A percentile compares a stretch with the other conserved stretches of the same genome.
These are phyloP conservation scores for Ascochyta fabae DNA, from an alignment of 2,329 filamentous ascomycete species.

Conservation along the genomic window DNA sequence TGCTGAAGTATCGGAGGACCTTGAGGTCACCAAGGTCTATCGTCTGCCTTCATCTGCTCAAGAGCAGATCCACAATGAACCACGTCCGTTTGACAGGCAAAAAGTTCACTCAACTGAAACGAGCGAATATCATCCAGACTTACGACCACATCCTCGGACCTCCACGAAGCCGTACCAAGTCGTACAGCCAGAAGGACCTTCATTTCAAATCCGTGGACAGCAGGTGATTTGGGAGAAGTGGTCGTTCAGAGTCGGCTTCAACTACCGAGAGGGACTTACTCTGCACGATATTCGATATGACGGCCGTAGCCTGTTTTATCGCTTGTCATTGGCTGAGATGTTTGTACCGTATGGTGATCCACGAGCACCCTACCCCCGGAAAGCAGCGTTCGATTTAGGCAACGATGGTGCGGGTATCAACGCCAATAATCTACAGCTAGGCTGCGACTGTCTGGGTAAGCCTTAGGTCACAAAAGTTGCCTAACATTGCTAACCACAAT, in stretches of 20 bases:
- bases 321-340: slow-evolving; percentile 53
- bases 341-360: slow-evolving; percentile 55
- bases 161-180: slow-evolving; percentile 32
- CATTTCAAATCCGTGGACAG: slow-evolving; percentile 29
- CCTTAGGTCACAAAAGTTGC: not conserved
- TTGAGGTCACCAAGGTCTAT: slow-evolving; percentile 59
- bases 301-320: slow-evolving; percentile 50
- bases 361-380: slow-evolving; percentile 51
- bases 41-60: slow-evolving; percentile 54
- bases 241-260: slow-evolving; percentile 54
- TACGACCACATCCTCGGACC: slow-evolving; percentile 17
- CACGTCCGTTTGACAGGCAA: slow-evolving; percentile 50
- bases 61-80: slow-evolving; percentile 48
- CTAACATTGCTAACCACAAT: not conserved
- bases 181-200: slow-evolving; percentile 34
- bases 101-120: slow-evolving; percentile 48
- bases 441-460: slow-evolving; percentile 54
- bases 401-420: slow-evolving; percentile 52
- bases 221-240: slow-evolving; percentile 53
- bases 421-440: slow-evolving; percentile 52
- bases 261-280: slow-evolving; percentile 54
- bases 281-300: slow-evolving; percentile 53
- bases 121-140: slow-evolving; percentile 34
- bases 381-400: slow-evolving; percentile 55
- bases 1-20: slow-evolving; percentile 58